Conservation (phyloP, 2,329 filamentous ascomycete species). For the Xylariaceae sp. region DNA sequence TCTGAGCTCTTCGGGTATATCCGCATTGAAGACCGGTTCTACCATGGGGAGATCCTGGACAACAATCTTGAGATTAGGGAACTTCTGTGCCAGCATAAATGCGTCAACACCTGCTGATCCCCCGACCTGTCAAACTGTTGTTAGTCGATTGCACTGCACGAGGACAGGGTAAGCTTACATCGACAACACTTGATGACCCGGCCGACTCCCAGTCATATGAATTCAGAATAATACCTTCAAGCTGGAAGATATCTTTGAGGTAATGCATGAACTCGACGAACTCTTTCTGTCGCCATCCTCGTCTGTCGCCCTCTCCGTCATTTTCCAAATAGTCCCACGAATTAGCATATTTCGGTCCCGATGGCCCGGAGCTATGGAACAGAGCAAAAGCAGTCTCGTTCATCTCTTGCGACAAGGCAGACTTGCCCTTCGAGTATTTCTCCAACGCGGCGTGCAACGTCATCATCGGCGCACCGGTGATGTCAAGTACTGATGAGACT, state of each 20-base stretch:
- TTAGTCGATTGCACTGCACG: neutral
- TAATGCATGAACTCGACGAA: slow-evolving; percentile 40
- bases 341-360: slow-evolving; percentile 27
- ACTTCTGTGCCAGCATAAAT: slow-evolving; percentile 38
- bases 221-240: slow-evolving; percentile 32
- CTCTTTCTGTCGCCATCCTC: slow-evolving; percentile 36
- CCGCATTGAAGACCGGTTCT: slow-evolving; percentile 32
- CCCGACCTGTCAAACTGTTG: slow-evolving; percentile 31
- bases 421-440: slow-evolving; percentile 29
- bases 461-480: slow-evolving; percentile 35
- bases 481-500: slow-evolving; percentile 36
- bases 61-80: slow-evolving; percentile 38
- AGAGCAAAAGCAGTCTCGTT: slow-evolving; percentile 35
- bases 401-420: slow-evolving; percentile 31
- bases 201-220: slow-evolving; percentile 35
- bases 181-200: slow-evolving; percentile 36
- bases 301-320: slow-evolving; percentile 35
- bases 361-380: slow-evolving; percentile 30
- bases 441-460: slow-evolving; percentile 33
- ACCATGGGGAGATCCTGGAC: slow-evolving; percentile 44
- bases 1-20: slow-evolving; percentile 31
- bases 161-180: slow-evolving; percentile 31
- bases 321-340: slow-evolving; percentile 40
- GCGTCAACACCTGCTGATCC: slow-evolving; percentile 41
- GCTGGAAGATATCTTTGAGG: slow-evolving; percentile 37